phyloP scores from a whole-genome alignment of 495 filamentous ascomycete species.

The Neurospora hispaniola region DNA sequence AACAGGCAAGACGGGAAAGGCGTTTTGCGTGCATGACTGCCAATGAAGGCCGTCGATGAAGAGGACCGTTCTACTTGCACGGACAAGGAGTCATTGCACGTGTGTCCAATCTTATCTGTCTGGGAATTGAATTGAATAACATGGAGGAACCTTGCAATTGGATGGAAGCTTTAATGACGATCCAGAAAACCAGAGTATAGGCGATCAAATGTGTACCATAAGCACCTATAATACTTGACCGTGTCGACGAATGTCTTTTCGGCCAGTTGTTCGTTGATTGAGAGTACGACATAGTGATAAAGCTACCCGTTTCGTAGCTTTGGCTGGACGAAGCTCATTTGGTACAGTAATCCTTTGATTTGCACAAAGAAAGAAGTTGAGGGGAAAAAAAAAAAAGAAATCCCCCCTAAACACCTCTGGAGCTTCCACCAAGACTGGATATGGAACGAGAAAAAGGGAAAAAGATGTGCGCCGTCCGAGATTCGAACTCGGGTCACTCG shows the following conservation, averaged over 20 bases:
- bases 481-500: constrained; percentile 1
- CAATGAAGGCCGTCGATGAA: background rate
- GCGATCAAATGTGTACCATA: background rate
- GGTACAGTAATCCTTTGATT: background rate
- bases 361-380: background rate
- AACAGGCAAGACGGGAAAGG: background rate
- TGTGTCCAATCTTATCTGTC: background rate
- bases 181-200: background rate
- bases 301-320: background rate
- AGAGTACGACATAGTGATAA: background rate
- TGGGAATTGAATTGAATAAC: background rate
- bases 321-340: background rate
- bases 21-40: background rate
- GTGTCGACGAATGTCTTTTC: background rate
- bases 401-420: too few relatives aligned
- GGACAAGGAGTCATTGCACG: background rate
- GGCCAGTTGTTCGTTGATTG: background rate
- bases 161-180: background rate
- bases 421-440: background rate
- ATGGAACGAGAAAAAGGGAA: background rate
- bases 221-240: background rate
- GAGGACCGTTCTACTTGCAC: background rate
- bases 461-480: background rate
- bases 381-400: background rate
- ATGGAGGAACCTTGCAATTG: background rate